Evolutionary conservation across 2,329 filamentous ascomycete species (phyloP).

Genomic region (Fusarium succisae): DNA sequence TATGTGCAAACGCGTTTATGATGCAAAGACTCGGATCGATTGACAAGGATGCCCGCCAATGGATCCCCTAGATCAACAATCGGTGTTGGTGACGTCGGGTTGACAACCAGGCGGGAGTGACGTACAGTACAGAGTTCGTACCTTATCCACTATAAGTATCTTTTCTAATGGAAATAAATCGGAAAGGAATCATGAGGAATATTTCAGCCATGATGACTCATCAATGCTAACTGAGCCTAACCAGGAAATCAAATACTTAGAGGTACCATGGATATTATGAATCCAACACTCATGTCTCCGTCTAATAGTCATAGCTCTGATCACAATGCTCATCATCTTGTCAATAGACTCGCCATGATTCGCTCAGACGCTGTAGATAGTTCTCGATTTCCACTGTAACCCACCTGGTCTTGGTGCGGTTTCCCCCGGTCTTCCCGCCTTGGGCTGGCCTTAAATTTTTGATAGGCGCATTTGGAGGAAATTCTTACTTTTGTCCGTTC

Average conservation of each 20-base stretch:
- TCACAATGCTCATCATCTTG: neutral
- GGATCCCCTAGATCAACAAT: slow-evolving; percentile 9
- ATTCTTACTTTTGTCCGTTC: slow-evolving; percentile 17
- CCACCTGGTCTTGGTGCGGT: slow-evolving; percentile 4
- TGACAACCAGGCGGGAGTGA: slow-evolving; percentile 12
- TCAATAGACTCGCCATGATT: neutral
- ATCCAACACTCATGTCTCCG: neutral
- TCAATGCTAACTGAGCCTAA: neutral
- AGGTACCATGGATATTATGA: neutral
- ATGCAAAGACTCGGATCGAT: slow-evolving; percentile 28
- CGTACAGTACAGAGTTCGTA: slow-evolving; percentile 27
- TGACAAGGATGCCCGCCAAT: slow-evolving; percentile 31
- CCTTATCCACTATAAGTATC: neutral
- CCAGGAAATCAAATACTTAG: neutral
- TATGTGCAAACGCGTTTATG: slow-evolving; percentile 31
- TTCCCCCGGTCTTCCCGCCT: slow-evolving; percentile 26
- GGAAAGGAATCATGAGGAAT: neutral
- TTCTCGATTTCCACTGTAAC: neutral
- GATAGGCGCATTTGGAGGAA: slow-evolving; percentile 17
- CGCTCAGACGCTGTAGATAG: neutral
- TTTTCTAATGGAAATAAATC: neutral
- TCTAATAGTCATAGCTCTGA: neutral
- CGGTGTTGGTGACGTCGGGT: slow-evolving; percentile 44
- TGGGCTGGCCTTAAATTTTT: slow-evolving; percentile 27
- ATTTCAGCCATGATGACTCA: neutral